phyloP scores from a whole-genome alignment of 371 early-diverging fungal species.

The Mortierella sp. region DNA sequence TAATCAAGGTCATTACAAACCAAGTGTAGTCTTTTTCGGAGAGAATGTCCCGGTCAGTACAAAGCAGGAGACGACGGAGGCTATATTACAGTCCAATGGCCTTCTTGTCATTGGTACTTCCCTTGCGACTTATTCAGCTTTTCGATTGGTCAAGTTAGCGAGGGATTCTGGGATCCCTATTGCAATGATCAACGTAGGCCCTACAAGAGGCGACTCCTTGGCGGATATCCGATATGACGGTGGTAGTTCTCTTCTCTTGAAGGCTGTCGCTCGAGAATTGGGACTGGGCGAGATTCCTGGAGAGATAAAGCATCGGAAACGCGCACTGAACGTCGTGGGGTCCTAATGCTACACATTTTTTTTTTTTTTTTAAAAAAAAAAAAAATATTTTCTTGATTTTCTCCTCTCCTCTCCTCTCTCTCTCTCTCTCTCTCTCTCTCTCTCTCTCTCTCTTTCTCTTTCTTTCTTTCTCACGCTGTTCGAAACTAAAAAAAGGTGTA shows the following conservation, averaged over 20 bases:
- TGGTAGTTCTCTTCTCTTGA: conserved; percentile 25
- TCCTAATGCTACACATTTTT: conserved; percentile 13
- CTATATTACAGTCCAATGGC: conserved; percentile 65
- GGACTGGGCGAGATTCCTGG: conserved; percentile 32
- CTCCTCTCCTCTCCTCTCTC: too few relatives aligned
- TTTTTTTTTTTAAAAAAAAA: too few relatives aligned
- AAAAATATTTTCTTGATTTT: too few relatives aligned
- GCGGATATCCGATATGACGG: conserved; percentile 68
- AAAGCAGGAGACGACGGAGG: conserved; percentile 61
- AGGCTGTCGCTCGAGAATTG: conserved; percentile 24
- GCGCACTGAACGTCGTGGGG: conserved; percentile 39
- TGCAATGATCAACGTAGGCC: conserved; percentile 78
- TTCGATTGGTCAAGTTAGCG: conserved; percentile 75
- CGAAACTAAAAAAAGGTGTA: too few relatives aligned
- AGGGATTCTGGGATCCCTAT: conserved; percentile 68
- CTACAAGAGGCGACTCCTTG: conserved; percentile 77
- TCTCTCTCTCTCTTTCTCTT: too few relatives aligned
- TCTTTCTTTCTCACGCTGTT: too few relatives aligned
- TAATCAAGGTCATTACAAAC: conserved; percentile 68
- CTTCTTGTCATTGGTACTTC: conserved; percentile 86
- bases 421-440: too few relatives aligned
- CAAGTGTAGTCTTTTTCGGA: conserved; percentile 89
- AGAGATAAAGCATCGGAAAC: conserved; percentile 16
- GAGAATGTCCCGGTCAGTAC: conserved; percentile 76
- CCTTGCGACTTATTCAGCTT: conserved; percentile 85